Base-by-base conservation (phyloP, 108 stramenopile genomes). In the Pseudonitzschia multiseries region DNA sequence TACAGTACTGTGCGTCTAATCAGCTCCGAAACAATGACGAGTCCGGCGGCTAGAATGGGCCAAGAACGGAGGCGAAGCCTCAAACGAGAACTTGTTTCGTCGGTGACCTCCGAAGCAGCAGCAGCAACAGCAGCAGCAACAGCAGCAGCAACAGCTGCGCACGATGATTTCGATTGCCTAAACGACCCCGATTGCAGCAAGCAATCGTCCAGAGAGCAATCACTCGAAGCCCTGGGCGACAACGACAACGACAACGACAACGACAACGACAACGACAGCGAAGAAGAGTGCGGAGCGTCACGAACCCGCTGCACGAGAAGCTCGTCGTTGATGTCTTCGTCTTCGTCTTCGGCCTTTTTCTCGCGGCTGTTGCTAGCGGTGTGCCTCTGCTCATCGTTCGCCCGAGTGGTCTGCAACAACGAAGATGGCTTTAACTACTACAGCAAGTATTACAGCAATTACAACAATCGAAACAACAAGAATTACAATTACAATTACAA, bases 381-480 rank as follows among this genome's bases (percentile, higher is more conserved):
- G 20, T 62, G 26, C 17, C 20, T 62, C 41, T 1, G 32, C 8
- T n/a, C 29, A 2, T 62, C 36, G 13, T 14, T 0, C 3, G 31
- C 28, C 17, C 2, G 24, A 10, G 54, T 56, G 17, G 54, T 4
- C 20, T 56, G 54, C 26, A 56, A 22, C 54, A 22, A 56, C 26
- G n/a, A n/a, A n/a, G 22, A 56, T 20, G 54, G 2, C 22, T 62
- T 59, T 26, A 26, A 1, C 0, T n/a, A 50, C 43, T 48, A 50
- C 66, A 21, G 8, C 15, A 26, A 44, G 17, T 28, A 69, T 54
- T 21, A 57, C 28, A 31, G 52, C 28, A 54, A 27, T 28, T 29
- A 70, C 17, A 31, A 57, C 27, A n/a, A n/a, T n/a, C n/a, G n/a
- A n/a, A 59, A 59, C 31, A 26, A 59, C 26, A 52, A 62, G n/a